Conservation (phyloP, 2,329 filamentous ascomycete genomes). For the Curvularia hawaiiensis region DNA sequence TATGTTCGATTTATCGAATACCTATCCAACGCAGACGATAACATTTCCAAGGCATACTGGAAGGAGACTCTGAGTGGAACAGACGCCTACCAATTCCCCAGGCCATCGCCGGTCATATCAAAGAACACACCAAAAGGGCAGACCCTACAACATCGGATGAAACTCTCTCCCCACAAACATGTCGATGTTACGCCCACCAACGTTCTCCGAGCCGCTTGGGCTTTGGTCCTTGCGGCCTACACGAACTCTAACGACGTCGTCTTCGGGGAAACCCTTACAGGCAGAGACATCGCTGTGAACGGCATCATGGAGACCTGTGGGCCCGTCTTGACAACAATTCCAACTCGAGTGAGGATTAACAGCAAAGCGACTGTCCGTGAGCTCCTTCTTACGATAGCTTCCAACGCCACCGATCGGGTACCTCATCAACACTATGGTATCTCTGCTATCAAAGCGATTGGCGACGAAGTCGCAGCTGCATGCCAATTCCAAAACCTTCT, state of each 20-base stretch:
- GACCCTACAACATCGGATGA: slow-evolving; percentile 30
- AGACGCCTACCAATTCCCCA: slow-evolving; percentile 42
- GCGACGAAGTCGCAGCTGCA: slow-evolving; percentile 59
- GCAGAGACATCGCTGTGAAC: slow-evolving; percentile 41
- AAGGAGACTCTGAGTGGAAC: slow-evolving; percentile 30
- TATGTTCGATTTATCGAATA: slow-evolving; percentile 45
- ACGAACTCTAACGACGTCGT: slow-evolving; percentile 29
- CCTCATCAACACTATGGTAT: slow-evolving; percentile 47
- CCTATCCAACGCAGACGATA: slow-evolving; percentile 26
- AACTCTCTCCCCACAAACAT: slow-evolving; percentile 27
- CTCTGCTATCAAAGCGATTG: slow-evolving; percentile 49
- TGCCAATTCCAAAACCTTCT: slow-evolving; percentile 63
- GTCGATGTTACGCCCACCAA: slow-evolving; percentile 40
- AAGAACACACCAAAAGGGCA: slow-evolving; percentile 31
- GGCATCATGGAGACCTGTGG: slow-evolving; percentile 45
- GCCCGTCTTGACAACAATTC: slow-evolving; percentile 48
- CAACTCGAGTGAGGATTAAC: slow-evolving; percentile 42
- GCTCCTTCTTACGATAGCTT: slow-evolving; percentile 28
- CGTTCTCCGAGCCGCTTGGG: slow-evolving; percentile 30
- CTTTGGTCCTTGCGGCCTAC: slow-evolving; percentile 28
- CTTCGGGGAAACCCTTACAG: slow-evolving; percentile 41
- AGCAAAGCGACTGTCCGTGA: slow-evolving; percentile 29
- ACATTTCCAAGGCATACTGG: slow-evolving; percentile 43
- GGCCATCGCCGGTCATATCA: slow-evolving; percentile 27
- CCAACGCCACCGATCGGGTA: slow-evolving; percentile 34